Conservation (phyloP, 495 filamentous ascomycete species). For the Tuber microsphaerosporum region DNA sequence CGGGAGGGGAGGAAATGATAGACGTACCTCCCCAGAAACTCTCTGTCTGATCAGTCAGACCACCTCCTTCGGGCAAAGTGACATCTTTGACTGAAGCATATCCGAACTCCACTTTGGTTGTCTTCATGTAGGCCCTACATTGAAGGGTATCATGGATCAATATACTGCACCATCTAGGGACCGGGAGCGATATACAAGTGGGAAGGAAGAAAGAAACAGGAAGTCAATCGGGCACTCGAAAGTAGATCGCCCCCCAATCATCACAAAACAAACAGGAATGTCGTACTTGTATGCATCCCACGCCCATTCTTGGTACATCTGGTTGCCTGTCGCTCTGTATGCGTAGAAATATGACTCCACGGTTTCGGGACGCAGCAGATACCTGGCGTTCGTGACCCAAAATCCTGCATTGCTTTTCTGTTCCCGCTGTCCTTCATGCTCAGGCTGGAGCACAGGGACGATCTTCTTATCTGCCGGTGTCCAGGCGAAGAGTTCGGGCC, state of each 20-base stretch:
- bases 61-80: constrained; percentile 33
- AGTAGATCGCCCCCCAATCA: neutral
- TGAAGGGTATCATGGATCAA: neutral
- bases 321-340: constrained; percentile 47
- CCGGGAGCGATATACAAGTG: neutral
- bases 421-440: constrained; percentile 30
- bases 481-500: constrained; percentile 40
- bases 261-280: neutral
- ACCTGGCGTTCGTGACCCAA: constrained; percentile 41
- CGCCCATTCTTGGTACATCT: constrained; percentile 46
- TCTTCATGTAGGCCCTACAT: constrained; percentile 30
- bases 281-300: constrained; percentile 44
- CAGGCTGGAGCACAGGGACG: constrained; percentile 30
- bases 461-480: constrained; percentile 25
- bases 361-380: constrained; percentile 45
- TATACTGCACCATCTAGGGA: neutral
- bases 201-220: constrained; percentile 3
- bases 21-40: constrained; percentile 41
- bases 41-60: constrained; percentile 37
- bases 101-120: constrained; percentile 35
- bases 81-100: constrained; percentile 40
- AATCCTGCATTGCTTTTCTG: constrained; percentile 37
- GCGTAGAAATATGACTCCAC: constrained; percentile 48
- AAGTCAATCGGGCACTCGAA: neutral
- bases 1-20: neutral